Conservation (phyloP, 2,329 filamentous ascomycete species). For the Fusarium pseudoanthophilum region DNA sequence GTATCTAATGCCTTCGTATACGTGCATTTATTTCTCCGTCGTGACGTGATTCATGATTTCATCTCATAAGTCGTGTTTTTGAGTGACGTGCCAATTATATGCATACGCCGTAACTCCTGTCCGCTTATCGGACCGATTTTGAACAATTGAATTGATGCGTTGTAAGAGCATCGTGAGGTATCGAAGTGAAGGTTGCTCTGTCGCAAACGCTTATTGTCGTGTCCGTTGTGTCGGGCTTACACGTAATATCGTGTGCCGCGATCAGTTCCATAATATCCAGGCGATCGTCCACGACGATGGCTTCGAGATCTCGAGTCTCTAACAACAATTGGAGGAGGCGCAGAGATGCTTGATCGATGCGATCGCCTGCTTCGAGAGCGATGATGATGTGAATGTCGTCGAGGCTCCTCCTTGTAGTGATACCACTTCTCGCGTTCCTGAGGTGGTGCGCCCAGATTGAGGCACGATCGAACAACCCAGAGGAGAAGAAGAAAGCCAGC, state of each 20-base stretch:
- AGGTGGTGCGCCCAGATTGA: conserved; percentile 53
- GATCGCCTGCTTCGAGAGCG: conserved; percentile 38
- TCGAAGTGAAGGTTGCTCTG: not conserved
- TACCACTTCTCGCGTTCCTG: conserved; percentile 49
- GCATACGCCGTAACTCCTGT: not conserved
- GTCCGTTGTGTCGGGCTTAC: not conserved
- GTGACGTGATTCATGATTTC: not conserved
- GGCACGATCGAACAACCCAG: conserved; percentile 60
- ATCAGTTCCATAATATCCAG: conserved; percentile 29
- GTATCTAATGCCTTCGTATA: not conserved
- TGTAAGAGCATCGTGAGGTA: not conserved
- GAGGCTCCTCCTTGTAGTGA: conserved; percentile 43
- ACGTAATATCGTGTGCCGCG: conserved; percentile 34
- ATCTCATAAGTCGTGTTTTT: conserved; percentile 24
- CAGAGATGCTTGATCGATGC: conserved; percentile 41
- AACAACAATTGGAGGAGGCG: conserved; percentile 40
- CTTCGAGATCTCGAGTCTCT: conserved; percentile 36
- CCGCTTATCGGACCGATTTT: not conserved
- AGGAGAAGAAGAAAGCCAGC: conserved; percentile 51
- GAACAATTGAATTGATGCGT: not conserved
- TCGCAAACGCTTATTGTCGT: not conserved
- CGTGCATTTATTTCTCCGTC: not conserved
- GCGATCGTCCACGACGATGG: conserved; percentile 25
- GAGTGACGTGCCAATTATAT: not conserved
- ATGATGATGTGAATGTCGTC: conserved; percentile 31